Base-by-base conservation (phyloP, 495 filamentous ascomycete species). In the Annulohypoxylon moriforme region DNA sequence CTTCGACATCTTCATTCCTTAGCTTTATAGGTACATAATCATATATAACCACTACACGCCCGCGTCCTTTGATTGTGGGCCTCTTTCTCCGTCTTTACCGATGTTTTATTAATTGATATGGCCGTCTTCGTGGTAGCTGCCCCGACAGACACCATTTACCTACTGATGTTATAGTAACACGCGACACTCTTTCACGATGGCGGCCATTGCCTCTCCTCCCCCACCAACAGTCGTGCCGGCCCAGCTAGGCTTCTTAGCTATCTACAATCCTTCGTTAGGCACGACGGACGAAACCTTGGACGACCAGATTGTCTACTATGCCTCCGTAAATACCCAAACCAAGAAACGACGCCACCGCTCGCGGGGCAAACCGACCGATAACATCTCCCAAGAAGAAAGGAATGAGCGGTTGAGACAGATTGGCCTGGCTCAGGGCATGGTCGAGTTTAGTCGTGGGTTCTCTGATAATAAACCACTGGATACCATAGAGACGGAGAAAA, bases 351-450 rank as follows among this genome's bases (percentile, higher is more conserved):
- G 75, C 11, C 77, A 77, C 49, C 77, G 74, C 27, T 71, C 74
- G 10, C 77, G 78, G 42, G 81, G 71, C 78, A 82, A 73, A 76
- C 77, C 64, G 38, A 83, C 60, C 6, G 76, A 80, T 11, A 81
- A 76, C 46, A 68, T 85, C 4, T 81, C 80, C 16, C 85, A 85
- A 42, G 88, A 92, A 72, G 85, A 92, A 58, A 86, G 85, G 66
- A 97, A 98, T 77, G 91, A 95, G 81, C 90, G 87, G 69, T 80
- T 98, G 74, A 88, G 96, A 68, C 93, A 97, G 81, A 92, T 99
- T 78, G 96, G 96, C n/a, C 87, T 99, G 70, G 96, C 96, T 58
- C 96, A 99, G 83, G 96, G 94, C 60, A 97, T 98, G 89, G 93
- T 97, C 64, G 91, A 91, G 79, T 98, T 99, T 81, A 92, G 92